These are phyloP conservation scores for Spencermartinsiella ligniputridi DNA, from an alignment of 1,139 yeast species.

Conservation along the genomic window DNA sequence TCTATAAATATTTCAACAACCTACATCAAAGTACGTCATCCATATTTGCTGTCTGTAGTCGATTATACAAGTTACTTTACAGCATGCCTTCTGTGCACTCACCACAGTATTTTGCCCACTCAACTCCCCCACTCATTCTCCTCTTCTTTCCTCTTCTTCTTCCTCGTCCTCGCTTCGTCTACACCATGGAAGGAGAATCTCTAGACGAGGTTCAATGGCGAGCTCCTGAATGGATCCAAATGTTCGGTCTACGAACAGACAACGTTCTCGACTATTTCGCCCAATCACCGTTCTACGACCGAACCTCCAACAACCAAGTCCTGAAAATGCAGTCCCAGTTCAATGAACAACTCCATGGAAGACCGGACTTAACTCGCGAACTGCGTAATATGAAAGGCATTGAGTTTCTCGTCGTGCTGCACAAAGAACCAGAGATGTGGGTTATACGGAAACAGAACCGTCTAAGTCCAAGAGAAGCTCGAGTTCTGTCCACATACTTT, in stretches of 20 bases:
- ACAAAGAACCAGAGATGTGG: constrained; percentile 91
- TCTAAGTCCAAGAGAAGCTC: constrained; percentile 45
- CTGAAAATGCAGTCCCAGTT: constrained; percentile 93
- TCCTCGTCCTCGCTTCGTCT: no score
- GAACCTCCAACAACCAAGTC: constrained; percentile 90
- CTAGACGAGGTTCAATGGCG: constrained; percentile 95
- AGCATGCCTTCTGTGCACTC: no score
- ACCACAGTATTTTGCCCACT: no score
- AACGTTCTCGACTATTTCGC: constrained; percentile 91
- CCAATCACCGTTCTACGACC: constrained; percentile 90
- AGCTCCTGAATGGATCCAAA: constrained; percentile 95
- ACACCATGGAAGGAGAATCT: constrained; percentile 13
- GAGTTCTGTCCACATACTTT: constrained; percentile 68
- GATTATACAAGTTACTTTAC: no score
- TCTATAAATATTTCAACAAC: no score
- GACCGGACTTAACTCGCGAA: constrained; percentile 42
- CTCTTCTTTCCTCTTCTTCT: no score
- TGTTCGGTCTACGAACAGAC: constrained; percentile 71
- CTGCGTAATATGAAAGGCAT: constrained; percentile 76
- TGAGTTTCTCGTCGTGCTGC: constrained; percentile 72
- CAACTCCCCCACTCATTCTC: no score
- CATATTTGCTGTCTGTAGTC: no score
- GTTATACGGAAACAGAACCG: constrained; percentile 78
- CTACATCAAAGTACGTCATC: no score
- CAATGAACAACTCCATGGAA: constrained; percentile 51